Percentiles rank a stretch among this genome's conserved stretches.
These are phyloP conservation scores for Hyaloscypha hepaticicola DNA, from an alignment of 495 filamentous ascomycete genomes.

Conservation along the genomic window DNA sequence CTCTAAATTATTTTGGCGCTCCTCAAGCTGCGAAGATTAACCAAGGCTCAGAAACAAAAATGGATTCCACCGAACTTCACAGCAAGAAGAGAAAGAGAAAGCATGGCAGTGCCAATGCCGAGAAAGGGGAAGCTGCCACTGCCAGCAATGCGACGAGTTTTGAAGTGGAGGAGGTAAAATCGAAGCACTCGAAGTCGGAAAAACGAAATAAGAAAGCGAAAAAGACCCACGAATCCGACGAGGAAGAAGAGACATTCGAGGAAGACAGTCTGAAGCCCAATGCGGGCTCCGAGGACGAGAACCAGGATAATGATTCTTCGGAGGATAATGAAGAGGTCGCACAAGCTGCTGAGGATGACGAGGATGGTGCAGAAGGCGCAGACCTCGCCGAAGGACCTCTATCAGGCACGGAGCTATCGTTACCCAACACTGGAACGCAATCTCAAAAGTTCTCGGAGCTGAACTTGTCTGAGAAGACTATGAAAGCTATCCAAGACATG, in stretches of 20 bases:
- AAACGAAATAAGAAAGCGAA: conserved; percentile 25
- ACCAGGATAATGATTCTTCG: background rate
- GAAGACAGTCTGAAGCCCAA: background rate
- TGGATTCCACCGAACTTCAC: conserved; percentile 31
- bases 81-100: conserved; percentile 36
- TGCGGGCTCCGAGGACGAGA: conserved; percentile 5
- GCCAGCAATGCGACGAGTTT: background rate
- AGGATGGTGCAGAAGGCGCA: conserved; percentile 4
- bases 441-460: conserved; percentile 69
- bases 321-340: background rate
- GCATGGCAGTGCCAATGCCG: conserved; percentile 25
- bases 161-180: conserved; percentile 7
- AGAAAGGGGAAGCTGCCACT: conserved; percentile 6
- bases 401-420: conserved; percentile 19
- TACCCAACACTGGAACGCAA: conserved; percentile 25
- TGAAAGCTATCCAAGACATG: conserved; percentile 87
- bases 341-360: conserved; percentile 14
- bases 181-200: conserved; percentile 25
- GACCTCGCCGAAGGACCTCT: conserved; percentile 22
- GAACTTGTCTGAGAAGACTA: conserved; percentile 81
- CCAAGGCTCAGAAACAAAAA: conserved; percentile 13
- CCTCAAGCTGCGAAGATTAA: background rate
- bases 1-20: conserved; percentile 7
- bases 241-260: conserved; percentile 22
- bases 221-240: conserved; percentile 22